phyloP scores from a whole-genome alignment of 2,329 filamentous ascomycete genomes.

The Alternaria viburni region DNA sequence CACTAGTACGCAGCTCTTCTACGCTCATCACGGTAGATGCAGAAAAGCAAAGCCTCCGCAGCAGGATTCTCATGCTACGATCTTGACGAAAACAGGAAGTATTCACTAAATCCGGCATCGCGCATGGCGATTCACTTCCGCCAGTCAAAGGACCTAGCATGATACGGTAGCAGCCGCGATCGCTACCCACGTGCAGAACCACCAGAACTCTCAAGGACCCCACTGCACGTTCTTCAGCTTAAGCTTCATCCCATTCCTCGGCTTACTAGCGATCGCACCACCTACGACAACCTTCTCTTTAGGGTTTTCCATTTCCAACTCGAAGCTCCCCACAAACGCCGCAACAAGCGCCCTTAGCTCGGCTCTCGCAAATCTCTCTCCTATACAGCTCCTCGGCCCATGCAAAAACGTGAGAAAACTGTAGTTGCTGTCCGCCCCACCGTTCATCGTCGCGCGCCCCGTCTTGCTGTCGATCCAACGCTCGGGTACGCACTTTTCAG shows the following conservation, averaged over 20 bases:
- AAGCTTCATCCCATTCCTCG: conserved; percentile 47
- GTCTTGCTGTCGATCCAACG: conserved; percentile 53
- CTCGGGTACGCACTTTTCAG: conserved; percentile 52
- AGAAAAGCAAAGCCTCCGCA: not conserved
- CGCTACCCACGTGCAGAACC: not conserved
- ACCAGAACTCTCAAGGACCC: conserved; percentile 7
- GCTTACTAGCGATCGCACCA: conserved; percentile 49
- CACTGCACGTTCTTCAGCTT: conserved; percentile 34
- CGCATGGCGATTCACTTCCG: not conserved
- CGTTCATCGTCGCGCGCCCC: conserved; percentile 50
- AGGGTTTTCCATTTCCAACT: conserved; percentile 43
- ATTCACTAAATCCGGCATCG: not conserved
- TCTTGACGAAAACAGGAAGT: not conserved
- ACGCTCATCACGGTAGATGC: not conserved
- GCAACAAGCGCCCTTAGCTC: conserved; percentile 47
- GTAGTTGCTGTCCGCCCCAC: conserved; percentile 48
- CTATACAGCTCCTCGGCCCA: conserved; percentile 49
- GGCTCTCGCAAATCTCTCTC: conserved; percentile 47
- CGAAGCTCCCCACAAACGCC: conserved; percentile 43
- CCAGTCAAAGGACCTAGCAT: not conserved
- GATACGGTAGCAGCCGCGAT: not conserved
- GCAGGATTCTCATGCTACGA: not conserved
- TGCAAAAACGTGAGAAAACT: conserved; percentile 54
- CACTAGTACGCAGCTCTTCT: not conserved
- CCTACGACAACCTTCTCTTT: conserved; percentile 37